Evolutionary conservation across 306 rosid species (phyloP), one percentile per base, ranked within the genome.

Genomic region (Astragalus membranaceus): DNA sequence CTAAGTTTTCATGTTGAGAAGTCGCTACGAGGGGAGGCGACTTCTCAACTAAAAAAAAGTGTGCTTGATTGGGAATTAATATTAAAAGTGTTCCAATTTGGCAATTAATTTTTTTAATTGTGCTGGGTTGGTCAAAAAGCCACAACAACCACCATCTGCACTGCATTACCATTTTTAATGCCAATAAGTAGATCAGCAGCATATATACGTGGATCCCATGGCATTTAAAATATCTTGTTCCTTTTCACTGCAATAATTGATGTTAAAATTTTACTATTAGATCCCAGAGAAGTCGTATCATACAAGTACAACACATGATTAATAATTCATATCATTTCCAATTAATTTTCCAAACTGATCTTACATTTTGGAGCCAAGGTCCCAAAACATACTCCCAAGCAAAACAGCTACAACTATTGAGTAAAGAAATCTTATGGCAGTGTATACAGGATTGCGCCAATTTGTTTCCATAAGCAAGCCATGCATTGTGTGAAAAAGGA

Each of bases 391-490:
- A 80, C 82, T 86, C 48, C 90, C 90, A n/a, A 83, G 51, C 70
- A 78, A 17, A 23, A 75, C 39, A 37, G 84, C 80, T 23, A 83
- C 68, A 2, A 55, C 11, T 4, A 81, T n/a, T 44, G 88, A 41
- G 67, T 49, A 81, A 9, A 86, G 64, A 75, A 83, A 81, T 57
- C 75, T 73, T 55, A 73, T 32, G 17, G 86, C 88, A 15, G 81
- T 86, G 76, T 86, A 86, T 13, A 52, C 10, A 12, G 88, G 77
- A 67, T 86, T 81, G 67, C 86, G 86, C 91, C 91, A 83, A 55
- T 86, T 70, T 78, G 88, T 41, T 86, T 86, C 88, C 86, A 86
- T 53, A 86, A 76, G 79, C 90, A 86, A 61, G 86, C 90, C 72
- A 76, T 65, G 78, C 79, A 81, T 81, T 86, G 89, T 17, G 78